phyloP scores from a whole-genome alignment of 2,329 filamentous ascomycete species.

The Sphaerulina populicola region DNA sequence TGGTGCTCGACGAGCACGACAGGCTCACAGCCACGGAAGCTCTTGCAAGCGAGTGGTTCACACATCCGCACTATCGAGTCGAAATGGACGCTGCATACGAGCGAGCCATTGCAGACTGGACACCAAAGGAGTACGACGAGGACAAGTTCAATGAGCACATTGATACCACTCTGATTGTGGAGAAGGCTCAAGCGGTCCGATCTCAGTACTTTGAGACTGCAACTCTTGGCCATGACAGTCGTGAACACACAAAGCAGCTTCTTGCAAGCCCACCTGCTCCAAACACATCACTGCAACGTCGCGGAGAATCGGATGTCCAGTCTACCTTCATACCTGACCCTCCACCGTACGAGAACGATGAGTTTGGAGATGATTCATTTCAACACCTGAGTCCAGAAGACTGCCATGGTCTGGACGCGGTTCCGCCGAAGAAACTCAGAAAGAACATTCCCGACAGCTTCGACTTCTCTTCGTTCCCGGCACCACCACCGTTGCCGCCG shows the following conservation, averaged over 20 bases:
- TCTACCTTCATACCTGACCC: neutral
- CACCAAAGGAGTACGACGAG: slow-evolving; percentile 28
- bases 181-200: slow-evolving; percentile 2
- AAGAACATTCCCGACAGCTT: neutral
- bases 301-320: neutral
- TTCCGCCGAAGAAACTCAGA: neutral
- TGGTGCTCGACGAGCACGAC: slow-evolving; percentile 43
- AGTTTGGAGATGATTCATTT: neutral
- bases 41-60: slow-evolving; percentile 50
- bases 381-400: slow-evolving; percentile 2
- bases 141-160: slow-evolving; percentile 15
- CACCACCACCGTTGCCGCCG: neutral
- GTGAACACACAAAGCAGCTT: neutral
- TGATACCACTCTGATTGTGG: slow-evolving; percentile 14
- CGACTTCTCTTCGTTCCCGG: neutral
- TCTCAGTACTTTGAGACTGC: slow-evolving; percentile 12
- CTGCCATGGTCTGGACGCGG: neutral
- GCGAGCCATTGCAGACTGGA: slow-evolving; percentile 44
- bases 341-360: neutral
- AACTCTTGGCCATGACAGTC: neutral
- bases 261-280: slow-evolving; percentile 5
- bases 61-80: slow-evolving; percentile 40
- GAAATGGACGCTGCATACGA: slow-evolving; percentile 46
- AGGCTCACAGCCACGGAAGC: slow-evolving; percentile 49
- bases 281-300: neutral